Evolutionary conservation across 164 flowering plant genomes (phyloP), one percentile per base, ranked within the genome.

Genomic region (Berberis vulgaris): DNA sequence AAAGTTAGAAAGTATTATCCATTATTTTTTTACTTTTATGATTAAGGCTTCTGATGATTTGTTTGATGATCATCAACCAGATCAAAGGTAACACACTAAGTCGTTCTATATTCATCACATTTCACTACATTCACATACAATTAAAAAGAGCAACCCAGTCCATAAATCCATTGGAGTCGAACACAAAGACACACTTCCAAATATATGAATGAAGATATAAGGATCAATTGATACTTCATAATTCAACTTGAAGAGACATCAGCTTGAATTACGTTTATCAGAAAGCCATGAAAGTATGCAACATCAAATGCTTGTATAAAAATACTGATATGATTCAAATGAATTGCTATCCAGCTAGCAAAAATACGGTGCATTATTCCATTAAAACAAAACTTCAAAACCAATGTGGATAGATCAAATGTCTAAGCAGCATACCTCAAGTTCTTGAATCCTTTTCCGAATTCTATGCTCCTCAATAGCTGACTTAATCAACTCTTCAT

Each of bases 381-480:
- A 26, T 26, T 26, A 38, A 45, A 60, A 2, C 43, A 50, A 46
- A 26, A 26, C 4, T 1, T 6, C 3, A 59, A 57, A 6, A 57
- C n/a, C 60, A 42, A 6, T n/a, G 3, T 39, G n/a, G 45, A 59
- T 9, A 60, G 4, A 9, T 50, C 38, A 60, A 46, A 60, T 45
- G 26, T 26, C 26, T 26, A 26, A 26, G 26, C 26, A 26, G 26
- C 26, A 26, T 10, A 93, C 97, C 95, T 88, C 84, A 67, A 94
- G 92, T 55, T 86, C 85, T 74, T 83, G 83, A 69, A 94, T 87
- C 76, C 85, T 81, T 76, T 76, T 84, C 59, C 79, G 71, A 69
- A 83, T 78, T 38, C 86, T 66, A 58, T 86, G 89, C 69, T 94
- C 93, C 49, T 72, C 84, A 57, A 94, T 78, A 41, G 86, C 70